These are phyloP conservation scores for Clonostachys chloroleuca DNA, from an alignment of 2,329 filamentous ascomycete species.

Conservation along the genomic window DNA sequence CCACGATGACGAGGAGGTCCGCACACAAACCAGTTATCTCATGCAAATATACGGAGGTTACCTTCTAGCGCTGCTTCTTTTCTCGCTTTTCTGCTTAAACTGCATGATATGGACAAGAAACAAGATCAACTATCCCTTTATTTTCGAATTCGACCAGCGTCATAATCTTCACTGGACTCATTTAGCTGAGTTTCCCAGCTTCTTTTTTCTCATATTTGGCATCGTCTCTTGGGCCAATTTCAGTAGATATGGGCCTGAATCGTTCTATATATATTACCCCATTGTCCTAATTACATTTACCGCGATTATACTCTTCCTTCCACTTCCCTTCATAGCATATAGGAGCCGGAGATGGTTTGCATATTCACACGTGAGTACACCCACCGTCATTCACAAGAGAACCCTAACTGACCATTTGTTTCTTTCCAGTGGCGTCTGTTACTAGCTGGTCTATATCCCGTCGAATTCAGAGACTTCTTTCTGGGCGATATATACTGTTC, in stretches of 20 bases:
- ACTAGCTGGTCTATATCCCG: slow-evolving; percentile 81
- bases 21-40: slow-evolving; percentile 59
- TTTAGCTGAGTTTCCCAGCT: slow-evolving; percentile 78
- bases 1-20: slow-evolving; percentile 38
- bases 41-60: slow-evolving; percentile 92
- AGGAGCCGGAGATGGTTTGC: slow-evolving; percentile 80
- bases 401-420: slow-evolving; percentile 5
- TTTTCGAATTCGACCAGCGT: slow-evolving; percentile 92
- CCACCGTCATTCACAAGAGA: no score
- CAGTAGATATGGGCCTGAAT: slow-evolving; percentile 56
- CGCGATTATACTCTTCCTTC: slow-evolving; percentile 67
- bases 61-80: slow-evolving; percentile 76
- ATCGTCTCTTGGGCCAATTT: slow-evolving; percentile 91
- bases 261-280: slow-evolving; percentile 82
- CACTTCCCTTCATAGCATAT: slow-evolving; percentile 69
- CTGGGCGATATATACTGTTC: slow-evolving; percentile 98
- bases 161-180: slow-evolving; percentile 88
- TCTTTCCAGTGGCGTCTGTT: slow-evolving; percentile 72
- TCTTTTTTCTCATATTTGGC: slow-evolving; percentile 75
- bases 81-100: slow-evolving; percentile 79
- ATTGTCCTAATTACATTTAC: slow-evolving; percentile 72
- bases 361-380: slow-evolving; percentile 73
- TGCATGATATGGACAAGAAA: slow-evolving; percentile 77
- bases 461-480: slow-evolving; percentile 97
- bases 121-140: slow-evolving; percentile 94